Evolutionary conservation across 139 green algal species (phyloP), one percentile per base, ranked within the genome.

Genomic region (Penium margaritaceum): DNA sequence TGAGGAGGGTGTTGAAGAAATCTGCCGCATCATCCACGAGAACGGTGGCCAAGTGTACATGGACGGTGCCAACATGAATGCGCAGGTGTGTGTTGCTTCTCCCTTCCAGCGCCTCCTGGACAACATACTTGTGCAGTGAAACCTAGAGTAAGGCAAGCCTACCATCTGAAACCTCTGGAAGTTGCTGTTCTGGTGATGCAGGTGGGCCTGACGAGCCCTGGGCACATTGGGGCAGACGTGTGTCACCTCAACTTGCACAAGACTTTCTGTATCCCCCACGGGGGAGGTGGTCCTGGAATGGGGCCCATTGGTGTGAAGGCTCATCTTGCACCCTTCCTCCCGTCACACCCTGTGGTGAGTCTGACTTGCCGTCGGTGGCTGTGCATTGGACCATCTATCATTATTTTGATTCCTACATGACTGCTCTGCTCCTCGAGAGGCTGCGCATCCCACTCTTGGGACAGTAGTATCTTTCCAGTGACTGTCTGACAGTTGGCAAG

Each of bases 171-270:
- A 7, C 41, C 46, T 58, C 3, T 24, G 21, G 27, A 1, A 2
- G 5, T 19, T 60, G 24, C 19, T 1, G 27, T 32, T 58, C 14
- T 9, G 4, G 88, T 7, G 19, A 74, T 72, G 1, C 91, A 95
- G 89, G 93, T 98, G 2, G 94, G 94, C 21, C 84, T 99, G 41
- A 97, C 93, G 19, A 88, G 88, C 5, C 94, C 94, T 30, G 94
- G 94, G 46, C 83, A 91, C 85, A 97, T 99, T 65, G 93, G 94
- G 67, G 94, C 93, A 7, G 94, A 99, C 75, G 94, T 99, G 73
- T 99, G 93, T 85, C 94, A 99, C 83, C 81, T 99, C 5, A 99
- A 99, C 86, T 85, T 99, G 71, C 94, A 99, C 90, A 99, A 99
- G 87, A 99, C 94, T 54, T 99, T 99, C 87, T 97, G 92, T 89